Base-by-base conservation (phyloP, 2,329 filamentous ascomycete species). In the Trichoderma breve region DNA sequence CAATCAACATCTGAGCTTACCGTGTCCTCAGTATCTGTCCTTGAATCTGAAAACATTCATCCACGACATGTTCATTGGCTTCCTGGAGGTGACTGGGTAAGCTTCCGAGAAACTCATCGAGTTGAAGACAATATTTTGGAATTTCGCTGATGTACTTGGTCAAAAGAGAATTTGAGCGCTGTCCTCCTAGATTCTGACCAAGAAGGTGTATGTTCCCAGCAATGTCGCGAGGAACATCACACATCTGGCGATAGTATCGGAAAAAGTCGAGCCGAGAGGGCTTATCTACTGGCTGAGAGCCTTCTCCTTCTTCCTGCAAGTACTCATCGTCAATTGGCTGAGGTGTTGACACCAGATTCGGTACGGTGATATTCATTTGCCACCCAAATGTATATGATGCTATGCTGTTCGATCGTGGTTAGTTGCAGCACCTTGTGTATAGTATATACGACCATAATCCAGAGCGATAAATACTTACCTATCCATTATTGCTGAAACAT, bases 321-420 rank as follows among this genome's bases (percentile, higher is more conserved):
- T 62, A 70, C 9, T 70, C 67, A 4, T 70, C 67, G 26, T 70
- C 67, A 21, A 70, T 62, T 36, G 57, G n/a, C 34, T 70, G 39
- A 4, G 67, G 67, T 15, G 32, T 28, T 21, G 67, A 15, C 15
- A 70, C 67, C 21, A 15, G 26, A 8, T 70, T 53, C 26, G 67
- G 15, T 11, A 8, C 43, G 6, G n/a, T 51, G 1, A 28, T 60
- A 3, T 28, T 24, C 21, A 53, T 62, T 6, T 26, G 39, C 67
- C 67, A 70, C 28, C 67, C 67, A 36, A 70, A 70, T 11, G 67
- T 70, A 6, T 61, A 70, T 4, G 67, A 70, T 18, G 67, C 39
- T 53, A 70, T 70, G 6, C 67, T 70, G 15, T 47, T 53, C 9
- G 26, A 34, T 39, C 34, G 2, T n/a, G n/a, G 14, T 69, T 18